Percentiles rank a stretch among this genome's conserved stretches.
These are phyloP conservation scores for Coleophoma eucalyptorum DNA, from an alignment of 2,329 filamentous ascomycete species.

Conservation along the genomic window DNA sequence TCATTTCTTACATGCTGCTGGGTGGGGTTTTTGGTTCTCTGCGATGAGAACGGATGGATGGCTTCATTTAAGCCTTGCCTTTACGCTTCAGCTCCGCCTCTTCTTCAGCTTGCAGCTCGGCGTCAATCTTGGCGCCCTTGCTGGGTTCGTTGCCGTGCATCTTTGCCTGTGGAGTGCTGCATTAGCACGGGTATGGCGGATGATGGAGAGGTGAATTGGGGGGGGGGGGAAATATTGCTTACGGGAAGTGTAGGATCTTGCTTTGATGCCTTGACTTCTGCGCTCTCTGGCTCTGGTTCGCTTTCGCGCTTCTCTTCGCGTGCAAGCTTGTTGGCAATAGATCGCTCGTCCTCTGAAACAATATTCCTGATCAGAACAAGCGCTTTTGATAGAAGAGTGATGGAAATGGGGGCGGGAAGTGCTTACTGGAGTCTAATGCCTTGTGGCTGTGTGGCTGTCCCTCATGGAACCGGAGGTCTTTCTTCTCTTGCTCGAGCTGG, in stretches of 20 bases:
- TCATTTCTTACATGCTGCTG: too few species aligned
- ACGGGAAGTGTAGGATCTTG: conserved; percentile 56
- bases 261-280: conserved; percentile 21
- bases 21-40: too few species aligned
- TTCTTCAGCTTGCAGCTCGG: conserved; percentile 65
- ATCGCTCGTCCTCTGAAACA: conserved; percentile 60
- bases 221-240: conserved; percentile 30
- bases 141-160: conserved; percentile 71
- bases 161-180: conserved; percentile 41
- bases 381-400: background rate
- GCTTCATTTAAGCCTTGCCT: conserved; percentile 30
- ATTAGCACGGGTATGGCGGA: too few species aligned
- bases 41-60: too few species aligned
- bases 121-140: conserved; percentile 68
- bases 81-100: conserved; percentile 62
- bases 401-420: background rate
- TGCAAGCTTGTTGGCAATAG: conserved; percentile 68
- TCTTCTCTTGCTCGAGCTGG: conserved; percentile 40
- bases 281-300: conserved; percentile 37
- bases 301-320: conserved; percentile 50
- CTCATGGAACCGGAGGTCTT: conserved; percentile 63
- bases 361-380: background rate
- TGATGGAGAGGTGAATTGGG: conserved; percentile 20
- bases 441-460: conserved; percentile 67
- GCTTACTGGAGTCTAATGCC: conserved; percentile 67